phyloP scores from a whole-genome alignment of 495 filamentous ascomycete species.

The Podospora conica region DNA sequence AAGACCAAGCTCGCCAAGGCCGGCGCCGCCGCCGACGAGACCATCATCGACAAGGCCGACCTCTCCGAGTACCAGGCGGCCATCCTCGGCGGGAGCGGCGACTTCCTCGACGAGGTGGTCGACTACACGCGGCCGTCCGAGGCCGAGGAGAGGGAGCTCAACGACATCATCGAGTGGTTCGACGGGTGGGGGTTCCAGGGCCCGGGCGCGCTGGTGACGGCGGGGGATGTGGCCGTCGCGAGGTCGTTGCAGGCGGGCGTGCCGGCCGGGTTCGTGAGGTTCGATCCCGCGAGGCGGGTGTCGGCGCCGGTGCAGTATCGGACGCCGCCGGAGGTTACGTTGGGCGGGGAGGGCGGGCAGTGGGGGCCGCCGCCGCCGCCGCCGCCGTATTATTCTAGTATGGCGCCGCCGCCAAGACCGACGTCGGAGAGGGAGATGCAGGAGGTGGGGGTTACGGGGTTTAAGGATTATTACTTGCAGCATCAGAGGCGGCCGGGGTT shows the following conservation, averaged over 20 bases:
- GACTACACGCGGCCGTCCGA: conserved; percentile 33
- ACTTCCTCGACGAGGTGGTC: conserved; percentile 38
- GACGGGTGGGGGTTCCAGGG: conserved; percentile 33
- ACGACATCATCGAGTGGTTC: conserved; percentile 43
- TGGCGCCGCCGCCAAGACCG: not conserved
- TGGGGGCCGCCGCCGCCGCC: not conserved
- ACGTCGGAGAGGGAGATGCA: not conserved
- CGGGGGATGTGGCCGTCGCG: conserved; percentile 13
- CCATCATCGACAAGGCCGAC: conserved; percentile 49
- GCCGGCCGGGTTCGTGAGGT: no score
- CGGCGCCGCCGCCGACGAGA: conserved; percentile 35
- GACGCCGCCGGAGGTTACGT: not conserved
- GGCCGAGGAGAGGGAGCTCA: conserved; percentile 33
- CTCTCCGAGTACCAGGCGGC: conserved; percentile 54
- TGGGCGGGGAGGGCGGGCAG: no score
- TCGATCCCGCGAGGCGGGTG: no score
- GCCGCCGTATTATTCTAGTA: not conserved
- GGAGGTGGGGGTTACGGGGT: not conserved
- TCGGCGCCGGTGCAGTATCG: no score
- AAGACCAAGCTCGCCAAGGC: conserved; percentile 23
- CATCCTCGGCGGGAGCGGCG: conserved; percentile 43
- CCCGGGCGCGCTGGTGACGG: conserved; percentile 29
- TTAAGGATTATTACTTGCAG: not conserved
- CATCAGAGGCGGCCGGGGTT: no score
- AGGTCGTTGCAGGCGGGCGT: no score